Base-by-base conservation (phyloP, 2,329 filamentous ascomycete species). In the Trichoderma guizhouense region DNA sequence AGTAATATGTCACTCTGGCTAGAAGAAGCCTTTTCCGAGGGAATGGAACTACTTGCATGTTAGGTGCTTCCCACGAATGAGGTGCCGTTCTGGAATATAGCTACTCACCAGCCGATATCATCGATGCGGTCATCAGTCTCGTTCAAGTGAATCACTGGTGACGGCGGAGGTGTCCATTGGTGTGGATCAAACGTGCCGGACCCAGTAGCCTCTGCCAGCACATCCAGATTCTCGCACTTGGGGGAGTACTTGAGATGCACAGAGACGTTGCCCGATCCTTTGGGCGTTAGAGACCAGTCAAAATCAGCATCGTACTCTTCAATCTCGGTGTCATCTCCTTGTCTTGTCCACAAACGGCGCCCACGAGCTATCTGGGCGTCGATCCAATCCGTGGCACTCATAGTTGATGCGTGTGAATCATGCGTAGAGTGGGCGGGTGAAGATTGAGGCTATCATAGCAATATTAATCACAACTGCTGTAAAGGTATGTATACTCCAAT, bases 321-420 rank as follows among this genome's bases (percentile, higher is more conserved):
- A 11, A 63, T 65, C 14, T 72, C 68, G 7, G 43, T 21, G 3
- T 72, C 69, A 6, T 60, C 36, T 7, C 71, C 53, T n/a, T 62
- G 66, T 24, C 64, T 58, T 9, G 58, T 34, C 72, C 68, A 75
- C 8, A 74, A 18, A 11, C 65, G 69, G 11, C 72, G 70, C 14
- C 72, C 73, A 28, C 73, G 75, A 30, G 74, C 74, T 58, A 79
- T 78, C 70, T 77, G 76, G 14, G 78, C 73, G 14, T 79, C 76
- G 14, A 79, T 75, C 62, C 79, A 71, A 24, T 77, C 76, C 69
- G 79, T 75, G 72, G 78, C 75, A 57, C 70, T 75, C 24, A 73
- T 66, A 1, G 72, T 60, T 11, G 75, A 75, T 5, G 69, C 65
- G 6, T 58, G 74, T 6, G 75, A 75, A 32, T 61, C 70, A 36